Evolutionary conservation across 176 grass and related monocot species (phyloP), one percentile per base, ranked within the genome.

Genomic region (Stipa capillata): DNA sequence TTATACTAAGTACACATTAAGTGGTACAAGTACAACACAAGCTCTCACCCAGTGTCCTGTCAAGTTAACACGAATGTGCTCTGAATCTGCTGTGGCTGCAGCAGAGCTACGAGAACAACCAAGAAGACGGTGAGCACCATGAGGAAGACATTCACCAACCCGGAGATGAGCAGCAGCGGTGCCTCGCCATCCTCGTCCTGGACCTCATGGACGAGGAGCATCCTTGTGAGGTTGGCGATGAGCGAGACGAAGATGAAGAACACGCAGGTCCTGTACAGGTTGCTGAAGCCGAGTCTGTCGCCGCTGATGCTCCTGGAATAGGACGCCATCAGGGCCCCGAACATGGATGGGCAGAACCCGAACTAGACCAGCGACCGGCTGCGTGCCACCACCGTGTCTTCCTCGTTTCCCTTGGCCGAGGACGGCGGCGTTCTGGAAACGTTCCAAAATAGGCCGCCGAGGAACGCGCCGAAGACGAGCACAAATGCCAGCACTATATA

Each of bases 21-120:
- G n/a, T n/a, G n/a, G n/a, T n/a, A n/a, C n/a, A n/a, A n/a, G n/a
- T n/a, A n/a, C 42, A 44, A 44, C 13, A 11, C 42, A 44, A 44
- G 42, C 8, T 44, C 7, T n/a, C 42, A 1, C 3, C 12, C 2
- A 8, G 8, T 44, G 11, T 37, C 12, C 0, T 40, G 9, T 74
- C 33, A 74, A 56, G 51, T 21, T 41, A 74, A 74, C 34, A 56
- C 72, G 13, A 74, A 74, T 13, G 72, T 74, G 33, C 18, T 57
- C 34, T 56, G 51, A 57, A 74, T 74, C 72, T 74, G 72, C 34
- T 74, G n/a, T 6, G 72, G 72, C 11, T 74, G 72, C 20, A 74
- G 35, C 6, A 74, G 21, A 16, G 72, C 72, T 21, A 74, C 52
- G 34, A 74, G 72, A 40, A 74, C 36, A 8, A 74, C 72, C 50